phyloP scores from a whole-genome alignment of 2,329 filamentous ascomycete genomes.

The Diaporthe ilicicola region DNA sequence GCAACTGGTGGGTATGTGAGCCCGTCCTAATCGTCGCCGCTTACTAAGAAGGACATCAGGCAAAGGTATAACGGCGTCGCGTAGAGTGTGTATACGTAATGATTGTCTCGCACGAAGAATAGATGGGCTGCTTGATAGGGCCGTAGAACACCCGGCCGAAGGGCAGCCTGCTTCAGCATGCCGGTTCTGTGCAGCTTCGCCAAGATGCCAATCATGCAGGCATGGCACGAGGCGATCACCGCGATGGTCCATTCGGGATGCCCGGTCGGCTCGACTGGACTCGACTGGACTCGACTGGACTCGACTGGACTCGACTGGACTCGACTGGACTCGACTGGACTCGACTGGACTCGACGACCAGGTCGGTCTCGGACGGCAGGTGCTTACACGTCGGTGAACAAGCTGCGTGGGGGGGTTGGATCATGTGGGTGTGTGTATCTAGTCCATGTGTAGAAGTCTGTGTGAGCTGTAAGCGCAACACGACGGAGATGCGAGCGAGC shows the following conservation, averaged over 20 bases:
- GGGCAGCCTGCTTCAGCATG: constrained; percentile 10
- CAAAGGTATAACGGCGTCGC: background rate
- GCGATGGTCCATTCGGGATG: background rate
- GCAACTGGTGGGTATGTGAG: background rate
- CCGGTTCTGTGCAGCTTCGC: background rate
- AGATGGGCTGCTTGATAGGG: background rate
- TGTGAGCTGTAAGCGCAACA: background rate
- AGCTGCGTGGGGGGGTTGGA: constrained; percentile 5
- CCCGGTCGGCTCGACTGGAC: background rate
- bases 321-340: background rate
- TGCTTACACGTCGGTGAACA: constrained; percentile 7
- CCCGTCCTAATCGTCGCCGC: background rate
- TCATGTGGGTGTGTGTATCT: too few species aligned
- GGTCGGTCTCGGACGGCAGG: background rate
- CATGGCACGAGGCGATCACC: constrained; percentile 3
- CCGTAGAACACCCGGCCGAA: background rate
- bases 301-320: background rate
- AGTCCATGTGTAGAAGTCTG: background rate
- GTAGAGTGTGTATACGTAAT: background rate
- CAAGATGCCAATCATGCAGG: constrained; percentile 12
- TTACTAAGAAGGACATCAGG: background rate
- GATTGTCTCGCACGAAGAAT: background rate
- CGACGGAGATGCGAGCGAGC: background rate
- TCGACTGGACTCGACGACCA: background rate
- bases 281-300: too few species aligned